phyloP scores from a whole-genome alignment of 257 asterid genomes.

The Thymus quinquecostatus region DNA sequence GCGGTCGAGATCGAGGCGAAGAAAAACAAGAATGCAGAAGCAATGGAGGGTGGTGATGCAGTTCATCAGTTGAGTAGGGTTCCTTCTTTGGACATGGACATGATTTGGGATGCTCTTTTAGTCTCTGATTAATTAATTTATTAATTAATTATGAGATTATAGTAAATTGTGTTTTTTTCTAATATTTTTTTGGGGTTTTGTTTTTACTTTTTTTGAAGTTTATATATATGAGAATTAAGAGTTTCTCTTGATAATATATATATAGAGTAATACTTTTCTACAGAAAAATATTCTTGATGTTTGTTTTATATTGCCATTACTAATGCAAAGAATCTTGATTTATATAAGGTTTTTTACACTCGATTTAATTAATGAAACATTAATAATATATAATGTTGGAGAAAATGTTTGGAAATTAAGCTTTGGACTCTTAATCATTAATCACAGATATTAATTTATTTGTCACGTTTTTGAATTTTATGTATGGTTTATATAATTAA shows the following conservation, averaged over 20 bases:
- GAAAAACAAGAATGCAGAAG: constrained; percentile 33
- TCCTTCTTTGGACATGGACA: constrained; percentile 89
- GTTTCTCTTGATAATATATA: constrained; percentile 11
- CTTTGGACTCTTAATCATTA: neutral
- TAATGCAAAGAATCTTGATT: too few relatives aligned
- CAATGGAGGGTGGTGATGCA: constrained; percentile 42
- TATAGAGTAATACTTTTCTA: neutral
- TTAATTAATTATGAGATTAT: too few relatives aligned
- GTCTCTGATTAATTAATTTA: constrained; percentile 53
- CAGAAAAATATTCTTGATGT: neutral
- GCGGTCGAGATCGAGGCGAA: constrained; percentile 28
- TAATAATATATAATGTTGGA: too few relatives aligned
- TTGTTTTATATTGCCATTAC: neutral
- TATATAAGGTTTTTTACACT: too few relatives aligned
- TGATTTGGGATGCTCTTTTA: constrained; percentile 82
- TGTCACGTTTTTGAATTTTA: neutral
- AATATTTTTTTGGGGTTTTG: neutral
- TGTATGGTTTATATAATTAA: neutral
- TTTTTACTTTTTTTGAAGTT: neutral
- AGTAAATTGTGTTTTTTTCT: neutral
- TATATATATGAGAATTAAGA: neutral
- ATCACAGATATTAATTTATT: neutral
- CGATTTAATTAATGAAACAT: too few relatives aligned
- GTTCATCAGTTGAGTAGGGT: constrained; percentile 73
- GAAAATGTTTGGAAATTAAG: neutral